Evolutionary conservation across 2,329 filamentous ascomycete genomes (phyloP).

Genomic region (Diplodia intermedia): DNA sequence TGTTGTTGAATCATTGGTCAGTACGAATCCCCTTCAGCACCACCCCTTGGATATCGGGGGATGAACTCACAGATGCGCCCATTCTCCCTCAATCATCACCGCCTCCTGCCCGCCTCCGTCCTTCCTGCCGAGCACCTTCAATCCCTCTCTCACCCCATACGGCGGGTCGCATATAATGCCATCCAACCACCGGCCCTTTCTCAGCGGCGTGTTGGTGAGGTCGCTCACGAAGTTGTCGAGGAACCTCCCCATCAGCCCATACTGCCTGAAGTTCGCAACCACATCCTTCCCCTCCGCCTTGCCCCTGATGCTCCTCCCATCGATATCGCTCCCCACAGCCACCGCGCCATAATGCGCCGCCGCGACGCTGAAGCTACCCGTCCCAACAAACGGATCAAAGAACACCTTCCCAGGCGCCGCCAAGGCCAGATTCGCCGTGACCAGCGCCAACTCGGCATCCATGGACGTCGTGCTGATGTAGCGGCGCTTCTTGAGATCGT

Average conservation of each 20-base stretch:
- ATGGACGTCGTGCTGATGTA: constrained; percentile 98
- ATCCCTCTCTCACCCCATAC: constrained; percentile 90
- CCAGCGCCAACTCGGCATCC: constrained; percentile 90
- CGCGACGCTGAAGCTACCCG: constrained; percentile 89
- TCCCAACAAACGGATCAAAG: constrained; percentile 95
- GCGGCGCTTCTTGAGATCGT: constrained; percentile 88
- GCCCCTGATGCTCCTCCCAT: constrained; percentile 85
- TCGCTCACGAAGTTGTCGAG: constrained; percentile 85
- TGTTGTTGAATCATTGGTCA: neutral
- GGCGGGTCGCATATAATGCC: constrained; percentile 95
- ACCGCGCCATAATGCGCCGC: constrained; percentile 88
- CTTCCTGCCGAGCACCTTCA: constrained; percentile 82
- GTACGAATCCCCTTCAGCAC: neutral
- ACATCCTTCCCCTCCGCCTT: constrained; percentile 60
- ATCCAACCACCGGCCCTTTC: constrained; percentile 70
- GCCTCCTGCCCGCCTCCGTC: constrained; percentile 62
- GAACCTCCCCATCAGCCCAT: constrained; percentile 69
- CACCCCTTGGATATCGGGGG: neutral
- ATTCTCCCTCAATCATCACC: constrained; percentile 72
- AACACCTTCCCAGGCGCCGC: constrained; percentile 84
- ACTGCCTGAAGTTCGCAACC: constrained; percentile 82
- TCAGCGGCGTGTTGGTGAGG: constrained; percentile 82
- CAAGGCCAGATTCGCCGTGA: constrained; percentile 90
- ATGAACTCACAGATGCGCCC: constrained; percentile 68
- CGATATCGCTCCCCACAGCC: constrained; percentile 88